These are phyloP conservation scores for Neonectria punicea DNA, from an alignment of 2,329 filamentous ascomycete genomes.

Conservation along the genomic window DNA sequence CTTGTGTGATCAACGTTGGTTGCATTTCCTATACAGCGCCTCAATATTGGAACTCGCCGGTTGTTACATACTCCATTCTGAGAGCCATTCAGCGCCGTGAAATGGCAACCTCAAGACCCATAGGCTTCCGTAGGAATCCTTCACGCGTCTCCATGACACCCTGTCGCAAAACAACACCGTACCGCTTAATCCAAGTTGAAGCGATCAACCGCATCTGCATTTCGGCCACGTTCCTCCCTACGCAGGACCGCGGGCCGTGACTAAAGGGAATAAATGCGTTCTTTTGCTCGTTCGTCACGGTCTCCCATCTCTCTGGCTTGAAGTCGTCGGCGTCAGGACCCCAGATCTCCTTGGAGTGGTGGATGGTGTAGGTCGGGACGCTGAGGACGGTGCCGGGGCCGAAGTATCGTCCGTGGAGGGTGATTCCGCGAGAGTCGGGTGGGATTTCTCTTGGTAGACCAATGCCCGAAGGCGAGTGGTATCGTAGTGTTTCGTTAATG, in stretches of 20 bases:
- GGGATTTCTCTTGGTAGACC: constrained; percentile 84
- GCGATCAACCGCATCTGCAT: constrained; percentile 88
- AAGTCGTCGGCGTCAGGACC: constrained; percentile 78
- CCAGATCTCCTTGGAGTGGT: constrained; percentile 80
- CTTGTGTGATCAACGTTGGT: too few species aligned
- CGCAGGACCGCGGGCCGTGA: constrained; percentile 74
- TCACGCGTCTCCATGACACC: constrained; percentile 78
- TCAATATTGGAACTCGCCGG: neutral
- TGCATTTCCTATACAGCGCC: too few species aligned
- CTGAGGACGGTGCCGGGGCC: constrained; percentile 80
- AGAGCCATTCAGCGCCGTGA: constrained; percentile 20
- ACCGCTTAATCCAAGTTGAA: constrained; percentile 69
- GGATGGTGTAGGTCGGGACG: constrained; percentile 85
- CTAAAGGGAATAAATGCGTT: constrained; percentile 81
- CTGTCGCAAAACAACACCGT: constrained; percentile 62
- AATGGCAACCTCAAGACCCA: constrained; percentile 64
- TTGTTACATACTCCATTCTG: neutral
- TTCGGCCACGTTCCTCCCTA: constrained; percentile 85
- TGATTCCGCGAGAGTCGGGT: constrained; percentile 67
- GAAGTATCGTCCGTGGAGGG: constrained; percentile 76
- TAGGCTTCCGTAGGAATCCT: constrained; percentile 83
- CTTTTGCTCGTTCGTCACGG: constrained; percentile 73
- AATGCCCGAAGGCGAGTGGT: constrained; percentile 87
- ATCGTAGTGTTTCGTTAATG: constrained; percentile 85
- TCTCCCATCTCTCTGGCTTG: constrained; percentile 78